phyloP scores from a whole-genome alignment of 257 asterid genomes.

The Capsicum baccatum region DNA sequence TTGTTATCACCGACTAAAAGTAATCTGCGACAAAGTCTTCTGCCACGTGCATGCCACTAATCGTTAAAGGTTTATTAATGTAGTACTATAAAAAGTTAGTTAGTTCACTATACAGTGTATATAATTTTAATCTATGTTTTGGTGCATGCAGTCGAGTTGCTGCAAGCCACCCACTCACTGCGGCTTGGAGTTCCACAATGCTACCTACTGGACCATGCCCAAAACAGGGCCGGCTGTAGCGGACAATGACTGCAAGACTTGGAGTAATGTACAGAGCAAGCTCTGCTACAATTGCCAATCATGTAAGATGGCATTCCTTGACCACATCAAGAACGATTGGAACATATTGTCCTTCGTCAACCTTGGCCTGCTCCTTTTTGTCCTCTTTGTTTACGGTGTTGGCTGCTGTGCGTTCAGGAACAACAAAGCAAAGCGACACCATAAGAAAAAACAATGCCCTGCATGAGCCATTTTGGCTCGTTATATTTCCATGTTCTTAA shows the following conservation, averaged over 20 bases:
- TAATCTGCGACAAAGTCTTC: no score
- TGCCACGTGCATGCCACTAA: no score
- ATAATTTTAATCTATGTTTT: background rate
- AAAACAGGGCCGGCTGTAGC: constrained; percentile 38
- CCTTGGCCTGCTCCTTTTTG: constrained; percentile 30
- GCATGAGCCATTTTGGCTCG: background rate
- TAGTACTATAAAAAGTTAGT: background rate
- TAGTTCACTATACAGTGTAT: background rate
- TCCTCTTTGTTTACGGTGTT: constrained; percentile 45
- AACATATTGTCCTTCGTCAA: constrained; percentile 41
- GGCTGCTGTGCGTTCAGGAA: constrained; percentile 64
- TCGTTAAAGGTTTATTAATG: no score
- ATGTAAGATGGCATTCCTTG: constrained; percentile 47
- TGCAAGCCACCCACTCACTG: constrained; percentile 65
- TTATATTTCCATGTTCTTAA: background rate
- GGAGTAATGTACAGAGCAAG: constrained; percentile 53
- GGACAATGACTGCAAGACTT: constrained; percentile 51
- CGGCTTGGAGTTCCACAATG: constrained; percentile 48
- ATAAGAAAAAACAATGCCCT: constrained; percentile 11
- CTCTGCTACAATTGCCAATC: constrained; percentile 57
- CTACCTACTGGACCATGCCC: constrained; percentile 51
- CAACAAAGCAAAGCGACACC: constrained; percentile 25
- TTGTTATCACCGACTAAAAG: no score
- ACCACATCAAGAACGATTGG: constrained; percentile 49
- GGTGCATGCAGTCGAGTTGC: constrained; percentile 56